Evolutionary conservation across 495 filamentous ascomycete genomes (phyloP).

Genomic region (Oleoguttula mirabilis): DNA sequence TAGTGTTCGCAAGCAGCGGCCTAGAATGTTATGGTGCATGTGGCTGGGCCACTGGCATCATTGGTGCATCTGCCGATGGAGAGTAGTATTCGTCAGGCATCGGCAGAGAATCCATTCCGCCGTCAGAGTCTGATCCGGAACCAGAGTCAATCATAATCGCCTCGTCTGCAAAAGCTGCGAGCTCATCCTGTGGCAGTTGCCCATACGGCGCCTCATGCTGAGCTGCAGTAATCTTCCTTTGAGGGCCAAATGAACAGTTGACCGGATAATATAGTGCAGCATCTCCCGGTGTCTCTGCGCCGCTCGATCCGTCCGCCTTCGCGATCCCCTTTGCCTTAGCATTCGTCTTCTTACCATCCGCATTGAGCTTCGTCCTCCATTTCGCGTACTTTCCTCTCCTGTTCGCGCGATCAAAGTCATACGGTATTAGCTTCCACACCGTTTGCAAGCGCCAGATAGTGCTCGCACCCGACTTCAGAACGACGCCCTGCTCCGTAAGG

Average conservation of each 20-base stretch:
- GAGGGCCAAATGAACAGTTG: conserved; percentile 13
- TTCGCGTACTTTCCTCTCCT: neutral
- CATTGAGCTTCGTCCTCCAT: neutral
- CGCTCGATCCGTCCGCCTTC: too few species aligned
- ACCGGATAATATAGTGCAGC: conserved; percentile 5
- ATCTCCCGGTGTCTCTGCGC: too few species aligned
- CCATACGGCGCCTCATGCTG: too few species aligned
- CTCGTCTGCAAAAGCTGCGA: too few species aligned
- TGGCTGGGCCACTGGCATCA: neutral
- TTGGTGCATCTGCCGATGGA: too few species aligned
- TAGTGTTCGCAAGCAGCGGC: neutral
- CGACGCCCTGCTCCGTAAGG: conserved; percentile 1
- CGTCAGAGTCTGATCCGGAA: too few species aligned
- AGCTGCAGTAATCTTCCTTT: too few species aligned
- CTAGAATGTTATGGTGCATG: neutral
- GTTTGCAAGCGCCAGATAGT: conserved; percentile 12
- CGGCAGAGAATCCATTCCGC: too few species aligned
- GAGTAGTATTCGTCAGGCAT: too few species aligned
- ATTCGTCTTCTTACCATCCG: neutral
- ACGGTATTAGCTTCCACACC: conserved; percentile 7
- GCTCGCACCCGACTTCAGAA: conserved; percentile 2
- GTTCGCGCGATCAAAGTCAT: conserved; percentile 2
- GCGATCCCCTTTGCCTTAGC: neutral
- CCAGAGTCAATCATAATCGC: too few species aligned
- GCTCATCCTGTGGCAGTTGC: too few species aligned